Base-by-base conservation (phyloP, 2,329 filamentous ascomycete species). In the Piedraia hortae region DNA sequence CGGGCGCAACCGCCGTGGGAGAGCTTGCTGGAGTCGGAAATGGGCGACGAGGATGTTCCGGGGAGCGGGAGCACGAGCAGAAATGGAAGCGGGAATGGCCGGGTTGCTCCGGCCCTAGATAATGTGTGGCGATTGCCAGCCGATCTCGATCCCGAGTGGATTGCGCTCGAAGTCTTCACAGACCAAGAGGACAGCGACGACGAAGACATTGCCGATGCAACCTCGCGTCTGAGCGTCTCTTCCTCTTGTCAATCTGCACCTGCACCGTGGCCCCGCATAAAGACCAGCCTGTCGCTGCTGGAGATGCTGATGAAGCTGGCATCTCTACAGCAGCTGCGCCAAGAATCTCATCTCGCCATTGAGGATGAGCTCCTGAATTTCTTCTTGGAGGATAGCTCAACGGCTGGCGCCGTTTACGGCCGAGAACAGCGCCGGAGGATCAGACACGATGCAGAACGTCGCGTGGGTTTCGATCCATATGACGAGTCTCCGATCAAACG, bases 301-400 rank as follows among this genome's bases (percentile, higher is more conserved):
- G 80, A 91, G 44, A 85, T 82, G 53, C 54, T 90, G 14, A 61
- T 90, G 20, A 74, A 82, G 18, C 58, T 91, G 20, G 68, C 72
- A 4, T 75, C 77, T 11, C 59, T 90, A 8, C 80, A 90, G 40
- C 77, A 90, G 48, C 89, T 85, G 43, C 73, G 89, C 40, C 80
- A 91, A 51, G 60, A 64, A 18, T 78, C 74, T 0, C 78, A 90
- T 36, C 58, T 90, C n/a, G 62, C 75, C 4, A 85, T 89, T 28
- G 73, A 73, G 1, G 80, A 91, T 39, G 74, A 90, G 34, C 62
- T 90, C 2, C 53, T 90, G 18, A 77, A 70, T 23, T 88, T 89
- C 48, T 91, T 90, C 47, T 53, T 91, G 5, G 58, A 62, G 29
- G 66, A 72, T 34, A 61, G 57, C 6, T 60, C 61, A 14, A 64